A percentile compares a stretch with the other conserved stretches of the same genome.
These are phyloP conservation scores for Pythium myriotylum DNA, from an alignment of 352 stramenopile species.

Conservation along the genomic window DNA sequence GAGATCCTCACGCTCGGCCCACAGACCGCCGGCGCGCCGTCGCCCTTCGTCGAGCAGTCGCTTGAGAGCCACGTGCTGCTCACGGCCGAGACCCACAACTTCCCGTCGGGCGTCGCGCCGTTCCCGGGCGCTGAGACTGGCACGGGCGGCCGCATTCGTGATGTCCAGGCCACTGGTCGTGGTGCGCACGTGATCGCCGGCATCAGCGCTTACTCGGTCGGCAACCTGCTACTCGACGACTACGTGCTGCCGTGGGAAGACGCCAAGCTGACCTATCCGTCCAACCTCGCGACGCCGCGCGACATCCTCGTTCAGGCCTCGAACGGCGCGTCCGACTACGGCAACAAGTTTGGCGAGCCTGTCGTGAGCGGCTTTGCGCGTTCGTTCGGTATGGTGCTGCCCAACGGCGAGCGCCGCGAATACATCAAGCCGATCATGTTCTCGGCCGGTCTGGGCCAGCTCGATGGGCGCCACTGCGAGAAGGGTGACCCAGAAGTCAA, in stretches of 20 bases:
- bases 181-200: constrained; percentile 96
- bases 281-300: constrained; percentile 88
- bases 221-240: constrained; percentile 96
- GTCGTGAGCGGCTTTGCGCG: constrained; percentile 98
- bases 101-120: constrained; percentile 95
- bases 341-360: constrained; percentile 99
- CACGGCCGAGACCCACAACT: constrained; percentile 99
- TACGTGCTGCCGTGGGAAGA: constrained; percentile 98
- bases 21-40: constrained; percentile 64
- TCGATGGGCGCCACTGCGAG: constrained; percentile 92
- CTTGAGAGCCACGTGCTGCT: constrained; percentile 95
- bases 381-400: constrained; percentile 96
- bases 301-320: constrained; percentile 97
- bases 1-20: constrained; percentile 87
- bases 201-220: constrained; percentile 86
- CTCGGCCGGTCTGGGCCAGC: constrained; percentile 95
- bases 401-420: constrained; percentile 95
- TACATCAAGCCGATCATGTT: constrained; percentile 99
- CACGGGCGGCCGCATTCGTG: constrained; percentile 97
- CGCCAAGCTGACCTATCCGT: constrained; percentile 89
- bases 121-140: constrained; percentile 97
- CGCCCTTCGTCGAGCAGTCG: constrained; percentile 57
- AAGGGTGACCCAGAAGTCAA: constrained; percentile 94
- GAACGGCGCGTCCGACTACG: constrained; percentile 99
- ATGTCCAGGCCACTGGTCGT: constrained; percentile 98